Percentiles rank a stretch among this genome's conserved stretches.
These are phyloP conservation scores for Oryza meyeriana DNA, from an alignment of 176 grass and related monocot genomes.

Conservation along the genomic window DNA sequence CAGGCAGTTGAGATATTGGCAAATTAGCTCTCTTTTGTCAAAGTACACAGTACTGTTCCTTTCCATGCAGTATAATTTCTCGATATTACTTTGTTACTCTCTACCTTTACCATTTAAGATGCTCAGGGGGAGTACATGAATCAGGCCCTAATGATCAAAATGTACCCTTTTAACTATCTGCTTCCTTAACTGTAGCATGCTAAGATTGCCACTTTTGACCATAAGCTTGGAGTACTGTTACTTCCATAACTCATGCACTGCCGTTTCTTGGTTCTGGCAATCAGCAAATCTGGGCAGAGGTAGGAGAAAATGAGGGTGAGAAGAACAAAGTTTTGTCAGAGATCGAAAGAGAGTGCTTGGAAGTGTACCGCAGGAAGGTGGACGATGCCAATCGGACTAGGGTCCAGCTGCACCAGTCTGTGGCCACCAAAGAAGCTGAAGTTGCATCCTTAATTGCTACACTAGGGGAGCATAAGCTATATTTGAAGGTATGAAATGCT, in stretches of 20 bases:
- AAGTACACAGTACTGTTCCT: conserved; percentile 1
- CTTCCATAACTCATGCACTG: conserved; percentile 20
- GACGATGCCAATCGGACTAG: conserved; percentile 74
- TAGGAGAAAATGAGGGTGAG: conserved; percentile 75
- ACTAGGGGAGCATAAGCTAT: conserved; percentile 75
- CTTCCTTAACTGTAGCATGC: background rate
- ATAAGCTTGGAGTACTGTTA: background rate
- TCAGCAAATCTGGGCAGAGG: conserved; percentile 88
- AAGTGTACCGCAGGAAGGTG: conserved; percentile 81
- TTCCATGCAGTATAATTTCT: background rate
- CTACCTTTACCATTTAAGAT: conserved; percentile 4
- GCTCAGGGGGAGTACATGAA: background rate
- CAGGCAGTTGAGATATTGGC: conserved; percentile 30
- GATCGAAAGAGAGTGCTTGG: conserved; percentile 83
- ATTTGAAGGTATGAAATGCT: conserved; percentile 58
- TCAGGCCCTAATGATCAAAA: conserved; percentile 2
- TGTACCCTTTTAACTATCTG: background rate
- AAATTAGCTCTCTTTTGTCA: background rate
- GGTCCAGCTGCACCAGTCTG: conserved; percentile 79
- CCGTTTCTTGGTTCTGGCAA: conserved; percentile 21
- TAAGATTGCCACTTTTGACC: background rate
- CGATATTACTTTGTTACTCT: background rate
- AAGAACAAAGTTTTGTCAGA: conserved; percentile 60
- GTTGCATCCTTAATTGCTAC: conserved; percentile 73
- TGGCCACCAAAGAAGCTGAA: conserved; percentile 89